Conservation (phyloP, 1,284 basidiomycete genomes). For the Boletus coffeatus region DNA sequence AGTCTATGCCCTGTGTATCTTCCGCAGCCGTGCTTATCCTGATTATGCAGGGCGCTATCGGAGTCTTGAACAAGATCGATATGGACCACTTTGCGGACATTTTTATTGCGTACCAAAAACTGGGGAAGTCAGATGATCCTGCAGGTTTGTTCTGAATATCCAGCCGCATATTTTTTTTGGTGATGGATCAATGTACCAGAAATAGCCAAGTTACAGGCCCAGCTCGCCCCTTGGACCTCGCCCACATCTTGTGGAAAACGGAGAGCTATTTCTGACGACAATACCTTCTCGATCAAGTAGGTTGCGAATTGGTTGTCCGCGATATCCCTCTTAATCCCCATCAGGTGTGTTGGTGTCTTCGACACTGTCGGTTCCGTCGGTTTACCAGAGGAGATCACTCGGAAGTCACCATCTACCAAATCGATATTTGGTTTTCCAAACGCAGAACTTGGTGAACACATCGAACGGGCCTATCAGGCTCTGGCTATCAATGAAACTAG, state of each 20-base stretch:
- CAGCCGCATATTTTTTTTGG: not conserved
- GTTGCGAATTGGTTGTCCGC: constrained; percentile 11
- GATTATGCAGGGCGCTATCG: constrained; percentile 48
- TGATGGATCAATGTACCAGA: constrained; percentile 32
- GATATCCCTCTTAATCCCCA: constrained; percentile 6
- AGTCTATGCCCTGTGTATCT: constrained; percentile 17
- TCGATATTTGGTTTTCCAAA: constrained; percentile 63
- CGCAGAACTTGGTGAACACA: constrained; percentile 51
- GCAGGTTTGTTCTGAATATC: constrained; percentile 34
- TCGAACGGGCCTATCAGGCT: constrained; percentile 60
- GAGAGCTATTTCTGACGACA: constrained; percentile 41
- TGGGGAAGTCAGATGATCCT: constrained; percentile 46
- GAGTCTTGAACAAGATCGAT: constrained; percentile 56
- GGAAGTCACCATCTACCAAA: constrained; percentile 33
- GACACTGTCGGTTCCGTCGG: constrained; percentile 69
- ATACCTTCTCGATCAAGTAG: constrained; percentile 58
- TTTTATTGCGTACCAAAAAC: constrained; percentile 54
- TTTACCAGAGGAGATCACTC: constrained; percentile 55
- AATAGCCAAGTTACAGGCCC: constrained; percentile 34
- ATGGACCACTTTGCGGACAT: constrained; percentile 67
- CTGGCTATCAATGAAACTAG: constrained; percentile 61
- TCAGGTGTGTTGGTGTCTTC: constrained; percentile 65
- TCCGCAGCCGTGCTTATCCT: not conserved
- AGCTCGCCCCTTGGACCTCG: constrained; percentile 49
- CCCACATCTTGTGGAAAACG: constrained; percentile 44